Base-by-base conservation (phyloP, 306 rosid species). In the Pyrus communis region DNA sequence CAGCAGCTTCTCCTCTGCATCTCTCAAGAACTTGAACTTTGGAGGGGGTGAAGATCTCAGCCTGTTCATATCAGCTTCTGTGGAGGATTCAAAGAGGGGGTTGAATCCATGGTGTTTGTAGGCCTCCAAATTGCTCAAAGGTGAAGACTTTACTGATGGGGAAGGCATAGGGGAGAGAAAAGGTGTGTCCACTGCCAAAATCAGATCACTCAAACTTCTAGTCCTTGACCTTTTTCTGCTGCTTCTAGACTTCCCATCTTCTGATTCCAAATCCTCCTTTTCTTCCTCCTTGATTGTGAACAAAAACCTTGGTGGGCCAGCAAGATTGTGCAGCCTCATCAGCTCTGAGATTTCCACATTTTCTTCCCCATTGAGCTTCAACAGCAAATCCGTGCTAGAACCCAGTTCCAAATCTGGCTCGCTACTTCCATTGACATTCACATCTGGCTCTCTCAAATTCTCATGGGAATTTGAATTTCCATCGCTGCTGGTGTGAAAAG, bases 261-360 rank as follows among this genome's bases (percentile, higher is more conserved):
- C 95, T 69, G 95, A 87, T 14, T 91, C 98, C 89, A 94, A 85
- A 84, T 94, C 98, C 69, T 94, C 98, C 76, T 80, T 87, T 0
- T 92, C 89, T 80, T 94, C 98, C 82, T 94, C 98, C 61, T 86
- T 88, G 74, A 94, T 94, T 76, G 98, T 87, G 89, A 87, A 91
- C 63, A 94, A 94, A 78, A 94, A 91, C 42, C 97, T 89, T 0
- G 96, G 97, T 13, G 96, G 98, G 42, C 98, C 97, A 25, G 89
- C 87, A 0, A 91, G 87, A 82, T 89, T 91, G 82, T 94, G 96
- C 77, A 94, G 86, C 86, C 97, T 91, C 93, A 89, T 90, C 68
- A 90, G 88, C 84, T 94, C 97, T 28, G 87, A 79, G 17, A 64
- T 64, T 11, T 91, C 97, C 58, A 91, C 86, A 70, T 87, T 58